Percentiles rank a stretch among this genome's conserved stretches.
Evolutionary conservation across 1,284 basidiomycete species (phyloP).

Genomic region (Cryptococcus depauperatus): DNA sequence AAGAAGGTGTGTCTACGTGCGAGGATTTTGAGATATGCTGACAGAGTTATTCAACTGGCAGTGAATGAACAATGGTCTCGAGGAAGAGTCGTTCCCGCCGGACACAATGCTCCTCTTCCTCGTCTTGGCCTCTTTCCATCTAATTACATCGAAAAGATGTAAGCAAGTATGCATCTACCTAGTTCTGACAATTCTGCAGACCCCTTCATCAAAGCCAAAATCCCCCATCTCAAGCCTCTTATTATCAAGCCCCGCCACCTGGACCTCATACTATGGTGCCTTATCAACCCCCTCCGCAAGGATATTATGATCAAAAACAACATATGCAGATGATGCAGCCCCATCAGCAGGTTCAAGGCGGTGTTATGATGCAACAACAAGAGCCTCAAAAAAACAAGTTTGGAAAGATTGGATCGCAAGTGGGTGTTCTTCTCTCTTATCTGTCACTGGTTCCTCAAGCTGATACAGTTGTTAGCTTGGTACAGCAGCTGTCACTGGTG

Average conservation of each 20-base stretch:
- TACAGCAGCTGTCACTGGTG: conserved; percentile 28
- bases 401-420: conserved; percentile 33
- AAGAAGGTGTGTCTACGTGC: conserved; percentile 25
- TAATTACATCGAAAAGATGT: conserved; percentile 42
- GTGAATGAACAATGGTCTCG: conserved; percentile 42
- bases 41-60: conserved; percentile 6
- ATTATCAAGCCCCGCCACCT: conserved; percentile 12
- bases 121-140: conserved; percentile 36
- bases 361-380: conserved; percentile 19
- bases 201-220: conserved; percentile 1
- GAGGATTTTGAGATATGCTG: not conserved
- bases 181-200: not conserved
- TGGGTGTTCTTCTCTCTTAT: conserved; percentile 14
- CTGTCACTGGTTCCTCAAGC: not conserved
- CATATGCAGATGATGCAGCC: conserved; percentile 12
- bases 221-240: conserved; percentile 3
- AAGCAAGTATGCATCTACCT: conserved; percentile 7
- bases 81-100: conserved; percentile 31
- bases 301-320: conserved; percentile 14
- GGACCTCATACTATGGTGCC: conserved; percentile 19
- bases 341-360: conserved; percentile 17
- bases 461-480: conserved; percentile 19
- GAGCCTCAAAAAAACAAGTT: conserved; percentile 28
- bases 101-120: conserved; percentile 21
- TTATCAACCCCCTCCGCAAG: conserved; percentile 12